phyloP scores from a whole-genome alignment of 1,284 basidiomycete species.

The Phellopilus nigrolimitatus region DNA sequence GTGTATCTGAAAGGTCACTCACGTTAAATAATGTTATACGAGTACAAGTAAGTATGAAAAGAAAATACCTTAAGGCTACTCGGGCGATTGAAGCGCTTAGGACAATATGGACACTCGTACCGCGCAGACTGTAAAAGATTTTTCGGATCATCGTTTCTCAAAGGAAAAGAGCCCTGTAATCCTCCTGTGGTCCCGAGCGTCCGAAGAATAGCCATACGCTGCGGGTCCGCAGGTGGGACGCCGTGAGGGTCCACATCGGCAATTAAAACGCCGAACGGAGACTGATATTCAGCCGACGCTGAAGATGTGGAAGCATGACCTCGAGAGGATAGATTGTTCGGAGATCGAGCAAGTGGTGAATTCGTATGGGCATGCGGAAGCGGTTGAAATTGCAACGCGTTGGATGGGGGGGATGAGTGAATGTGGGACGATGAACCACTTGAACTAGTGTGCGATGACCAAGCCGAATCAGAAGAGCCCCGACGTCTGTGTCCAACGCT shows the following conservation, averaged over 20 bases:
- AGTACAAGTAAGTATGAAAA: conserved; percentile 18
- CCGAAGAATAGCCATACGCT: conserved; percentile 15
- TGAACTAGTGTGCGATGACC: conserved; percentile 16
- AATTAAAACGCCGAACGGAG: conserved; percentile 15
- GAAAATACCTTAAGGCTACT: conserved; percentile 69
- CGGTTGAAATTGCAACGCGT: conserved; percentile 20
- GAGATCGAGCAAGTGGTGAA: not conserved
- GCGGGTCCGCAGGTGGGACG: conserved; percentile 11
- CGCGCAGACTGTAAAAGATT: conserved; percentile 37
- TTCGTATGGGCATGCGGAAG: conserved; percentile 13
- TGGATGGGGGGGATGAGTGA: not conserved
- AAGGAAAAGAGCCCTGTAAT: conserved; percentile 6
- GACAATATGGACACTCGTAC: conserved; percentile 75
- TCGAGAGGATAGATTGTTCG: not conserved
- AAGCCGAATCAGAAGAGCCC: conserved; percentile 15
- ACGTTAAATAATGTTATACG: conserved; percentile 11
- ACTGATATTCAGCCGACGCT: conserved; percentile 12
- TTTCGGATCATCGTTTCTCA: conserved; percentile 23
- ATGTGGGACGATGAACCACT: conserved; percentile 11
- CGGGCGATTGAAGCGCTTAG: conserved; percentile 75
- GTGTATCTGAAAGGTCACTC: conserved; percentile 54
- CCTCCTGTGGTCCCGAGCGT: conserved; percentile 15
- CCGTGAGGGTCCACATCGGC: conserved; percentile 7
- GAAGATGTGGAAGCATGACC: not conserved
- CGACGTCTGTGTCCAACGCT: conserved; percentile 16